These are phyloP conservation scores for Sugiyamaella xylanicola DNA, from an alignment of 1,139 yeast genomes.

Conservation along the genomic window DNA sequence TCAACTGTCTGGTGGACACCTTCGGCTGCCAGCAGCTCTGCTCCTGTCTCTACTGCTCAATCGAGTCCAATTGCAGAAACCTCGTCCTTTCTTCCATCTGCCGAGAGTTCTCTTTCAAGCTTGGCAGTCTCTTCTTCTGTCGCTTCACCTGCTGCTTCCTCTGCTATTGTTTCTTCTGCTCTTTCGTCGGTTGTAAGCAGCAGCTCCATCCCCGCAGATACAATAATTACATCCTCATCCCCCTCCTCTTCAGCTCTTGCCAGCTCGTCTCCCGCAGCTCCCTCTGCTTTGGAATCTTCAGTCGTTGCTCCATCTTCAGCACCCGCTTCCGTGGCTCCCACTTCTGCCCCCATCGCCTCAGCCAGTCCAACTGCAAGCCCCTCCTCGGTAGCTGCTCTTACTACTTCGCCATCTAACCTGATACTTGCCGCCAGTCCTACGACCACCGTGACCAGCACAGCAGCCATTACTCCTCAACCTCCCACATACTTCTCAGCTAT, in stretches of 20 bases:
- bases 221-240: neutral
- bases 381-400: neutral
- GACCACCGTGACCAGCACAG: constrained; percentile 7
- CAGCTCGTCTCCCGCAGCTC: constrained; percentile 19
- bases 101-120: neutral
- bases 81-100: constrained; percentile 1
- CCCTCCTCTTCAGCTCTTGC: constrained; percentile 15
- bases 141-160: constrained; percentile 7
- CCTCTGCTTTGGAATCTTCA: constrained; percentile 21
- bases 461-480: neutral
- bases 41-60: constrained; percentile 10
- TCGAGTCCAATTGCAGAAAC: constrained; percentile 1
- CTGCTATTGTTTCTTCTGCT: neutral
- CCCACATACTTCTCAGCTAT: neutral
- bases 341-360: constrained; percentile 6
- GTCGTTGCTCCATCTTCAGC: constrained; percentile 19
- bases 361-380: constrained; percentile 10
- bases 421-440: constrained; percentile 1
- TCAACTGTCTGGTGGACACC: constrained; percentile 18
- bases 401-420: constrained; percentile 12
- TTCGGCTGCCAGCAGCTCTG: constrained; percentile 4
- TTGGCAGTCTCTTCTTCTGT: neutral
- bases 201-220: neutral
- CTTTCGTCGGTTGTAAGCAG: neutral
- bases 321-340: constrained; percentile 13